phyloP scores from a whole-genome alignment of 2,329 filamentous ascomycete species.

The Dothiorella sarmentorum region DNA sequence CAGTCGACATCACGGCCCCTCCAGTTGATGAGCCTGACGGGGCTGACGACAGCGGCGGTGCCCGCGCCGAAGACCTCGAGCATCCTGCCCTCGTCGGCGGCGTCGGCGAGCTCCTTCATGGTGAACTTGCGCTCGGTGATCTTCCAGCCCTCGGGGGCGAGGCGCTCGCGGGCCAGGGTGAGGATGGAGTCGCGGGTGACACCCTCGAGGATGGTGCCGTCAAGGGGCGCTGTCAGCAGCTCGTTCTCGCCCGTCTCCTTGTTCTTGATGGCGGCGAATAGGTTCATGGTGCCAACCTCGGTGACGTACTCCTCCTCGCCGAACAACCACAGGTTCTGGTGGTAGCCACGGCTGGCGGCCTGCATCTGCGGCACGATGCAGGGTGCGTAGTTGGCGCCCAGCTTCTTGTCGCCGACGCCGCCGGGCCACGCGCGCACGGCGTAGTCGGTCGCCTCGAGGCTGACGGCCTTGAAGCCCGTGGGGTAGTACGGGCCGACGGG shows the following conservation, averaged over 20 bases:
- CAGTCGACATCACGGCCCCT: slow-evolving; percentile 77
- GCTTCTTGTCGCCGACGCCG: slow-evolving; percentile 96
- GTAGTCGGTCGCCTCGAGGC: slow-evolving; percentile 92
- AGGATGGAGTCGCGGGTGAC: slow-evolving; percentile 91
- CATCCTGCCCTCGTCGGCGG: slow-evolving; percentile 77
- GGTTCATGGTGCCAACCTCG: slow-evolving; percentile 98
- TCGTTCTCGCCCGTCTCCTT: slow-evolving; percentile 87
- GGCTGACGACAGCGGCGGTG: slow-evolving; percentile 90
- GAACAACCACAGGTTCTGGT: slow-evolving; percentile 98
- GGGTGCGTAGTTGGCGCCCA: slow-evolving; percentile 98
- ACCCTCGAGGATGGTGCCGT: slow-evolving; percentile 94
- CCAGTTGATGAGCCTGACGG: slow-evolving; percentile 86
- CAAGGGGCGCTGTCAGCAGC: slow-evolving; percentile 89
- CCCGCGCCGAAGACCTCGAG: slow-evolving; percentile 92
- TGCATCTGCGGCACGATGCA: slow-evolving; percentile 96
- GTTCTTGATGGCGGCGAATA: slow-evolving; percentile 83
- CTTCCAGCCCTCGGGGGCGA: slow-evolving; percentile 83
- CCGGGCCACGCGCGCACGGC: slow-evolving; percentile 97
- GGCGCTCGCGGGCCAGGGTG: slow-evolving; percentile 76
- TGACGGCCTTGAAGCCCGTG: slow-evolving; percentile 96
- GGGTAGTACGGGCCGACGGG: slow-evolving; percentile 98
- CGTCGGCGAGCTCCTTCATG: slow-evolving; percentile 80
- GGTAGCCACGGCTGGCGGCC: slow-evolving; percentile 86
- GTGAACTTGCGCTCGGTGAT: slow-evolving; percentile 86
- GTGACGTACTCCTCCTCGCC: slow-evolving; percentile 94